Percentiles rank a stretch among this genome's conserved stretches.
Conservation (phyloP, 352 stramenopile species). For the Phytophthora aleatoria region DNA sequence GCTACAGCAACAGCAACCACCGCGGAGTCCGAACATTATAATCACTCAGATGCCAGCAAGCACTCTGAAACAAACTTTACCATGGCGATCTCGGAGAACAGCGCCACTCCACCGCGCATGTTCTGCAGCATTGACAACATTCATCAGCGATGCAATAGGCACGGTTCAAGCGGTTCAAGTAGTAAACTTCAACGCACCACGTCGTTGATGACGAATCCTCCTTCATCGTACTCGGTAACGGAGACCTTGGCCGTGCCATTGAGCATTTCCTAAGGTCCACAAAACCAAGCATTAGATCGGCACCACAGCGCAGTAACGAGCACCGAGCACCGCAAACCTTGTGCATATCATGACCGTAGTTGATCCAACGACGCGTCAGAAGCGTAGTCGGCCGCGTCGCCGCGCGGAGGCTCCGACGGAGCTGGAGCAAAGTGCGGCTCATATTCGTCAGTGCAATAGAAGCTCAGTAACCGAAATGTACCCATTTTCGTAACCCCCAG, state of each 20-base stretch:
- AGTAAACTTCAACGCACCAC: constrained; percentile 40
- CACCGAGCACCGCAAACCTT: constrained; percentile 34
- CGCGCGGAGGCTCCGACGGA: constrained; percentile 28
- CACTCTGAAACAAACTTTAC: constrained; percentile 24
- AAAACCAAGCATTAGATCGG: constrained; percentile 7
- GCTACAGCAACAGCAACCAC: constrained; percentile 32
- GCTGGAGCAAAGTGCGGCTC: constrained; percentile 34
- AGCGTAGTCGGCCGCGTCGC: constrained; percentile 15
- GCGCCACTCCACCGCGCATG: constrained; percentile 74
- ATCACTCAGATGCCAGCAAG: background rate
- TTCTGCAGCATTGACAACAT: constrained; percentile 46
- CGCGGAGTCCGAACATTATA: background rate
- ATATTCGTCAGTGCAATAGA: constrained; percentile 23
- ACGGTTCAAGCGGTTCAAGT: background rate
- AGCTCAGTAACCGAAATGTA: constrained; percentile 4
- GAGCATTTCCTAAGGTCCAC: constrained; percentile 73
- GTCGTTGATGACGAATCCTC: constrained; percentile 85
- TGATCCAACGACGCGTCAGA: constrained; percentile 57
- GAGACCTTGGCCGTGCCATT: constrained; percentile 79
- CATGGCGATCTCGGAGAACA: constrained; percentile 81
- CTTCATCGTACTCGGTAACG: constrained; percentile 85
- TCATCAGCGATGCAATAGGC: background rate
- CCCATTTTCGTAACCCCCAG: constrained; percentile 13
- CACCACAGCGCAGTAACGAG: background rate
- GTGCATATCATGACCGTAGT: constrained; percentile 89